phyloP scores from a whole-genome alignment of 805 yeast genomes.

The Starmerella cellae region DNA sequence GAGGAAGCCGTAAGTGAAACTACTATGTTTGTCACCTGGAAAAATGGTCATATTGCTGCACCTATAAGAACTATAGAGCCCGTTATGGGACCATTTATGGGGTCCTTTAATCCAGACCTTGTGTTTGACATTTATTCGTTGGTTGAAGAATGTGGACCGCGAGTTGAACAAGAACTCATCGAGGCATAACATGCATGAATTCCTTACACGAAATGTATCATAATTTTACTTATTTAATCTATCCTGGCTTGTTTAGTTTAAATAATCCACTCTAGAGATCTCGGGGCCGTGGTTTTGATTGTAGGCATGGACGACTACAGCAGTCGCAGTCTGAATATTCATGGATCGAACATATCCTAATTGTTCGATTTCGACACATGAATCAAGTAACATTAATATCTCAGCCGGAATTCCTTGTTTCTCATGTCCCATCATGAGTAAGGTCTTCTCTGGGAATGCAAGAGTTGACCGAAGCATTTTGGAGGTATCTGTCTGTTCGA shows the following conservation, averaged over 20 bases:
- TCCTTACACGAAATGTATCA: too few relatives aligned
- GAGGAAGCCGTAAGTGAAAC: conserved; percentile 83
- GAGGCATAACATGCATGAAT: conserved; percentile 2
- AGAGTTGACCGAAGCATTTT: conserved; percentile 49
- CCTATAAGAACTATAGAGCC: conserved; percentile 63
- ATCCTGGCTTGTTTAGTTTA: background rate
- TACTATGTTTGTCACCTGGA: conserved; percentile 65
- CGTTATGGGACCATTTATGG: conserved; percentile 39
- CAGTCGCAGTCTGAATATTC: conserved; percentile 96
- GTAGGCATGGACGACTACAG: conserved; percentile 85
- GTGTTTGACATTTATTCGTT: conserved; percentile 44
- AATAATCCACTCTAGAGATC: conserved; percentile 1
- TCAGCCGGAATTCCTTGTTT: conserved; percentile 87
- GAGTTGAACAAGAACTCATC: conserved; percentile 31
- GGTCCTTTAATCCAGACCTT: conserved; percentile 26
- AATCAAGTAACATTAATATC: conserved; percentile 63
- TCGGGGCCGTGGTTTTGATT: conserved; percentile 23
- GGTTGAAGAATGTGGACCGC: conserved; percentile 47
- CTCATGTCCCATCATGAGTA: conserved; percentile 72
- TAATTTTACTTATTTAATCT: too few relatives aligned
- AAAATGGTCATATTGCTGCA: conserved; percentile 49
- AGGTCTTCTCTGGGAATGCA: conserved; percentile 64
- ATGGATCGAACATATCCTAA: conserved; percentile 84
- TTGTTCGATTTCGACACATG: conserved; percentile 83
- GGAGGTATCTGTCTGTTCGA: conserved; percentile 90